Evolutionary conservation across 75 land plant species (phyloP).

Genomic region (Picea sitchensis): DNA sequence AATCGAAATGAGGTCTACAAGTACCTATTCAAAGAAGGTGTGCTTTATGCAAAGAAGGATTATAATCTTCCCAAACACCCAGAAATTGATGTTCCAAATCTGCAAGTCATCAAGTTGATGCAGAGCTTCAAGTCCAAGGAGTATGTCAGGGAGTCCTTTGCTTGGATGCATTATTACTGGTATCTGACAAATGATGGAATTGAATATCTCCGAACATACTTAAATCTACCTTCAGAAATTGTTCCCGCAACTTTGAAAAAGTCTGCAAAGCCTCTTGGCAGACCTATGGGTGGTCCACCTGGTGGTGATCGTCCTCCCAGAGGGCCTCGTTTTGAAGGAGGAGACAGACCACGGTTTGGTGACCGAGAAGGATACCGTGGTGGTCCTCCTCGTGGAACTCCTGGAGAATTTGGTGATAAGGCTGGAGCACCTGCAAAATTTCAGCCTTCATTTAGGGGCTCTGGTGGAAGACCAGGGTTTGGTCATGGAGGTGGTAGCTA

Average conservation of each 20-base stretch:
- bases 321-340: constrained; percentile 42
- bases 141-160: constrained; percentile 49
- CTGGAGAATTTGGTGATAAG: constrained; percentile 40
- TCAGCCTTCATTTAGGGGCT: constrained; percentile 40
- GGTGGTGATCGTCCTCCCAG: constrained; percentile 39
- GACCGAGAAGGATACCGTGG: constrained; percentile 53
- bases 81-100: constrained; percentile 47
- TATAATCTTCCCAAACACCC: constrained; percentile 50
- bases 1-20: constrained; percentile 51
- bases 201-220: constrained; percentile 35
- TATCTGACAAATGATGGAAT: constrained; percentile 56
- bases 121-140: constrained; percentile 56
- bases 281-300: constrained; percentile 42
- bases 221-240: constrained; percentile 48
- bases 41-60: constrained; percentile 52
- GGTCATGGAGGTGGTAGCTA: too few relatives aligned
- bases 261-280: constrained; percentile 39
- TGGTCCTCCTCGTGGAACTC: constrained; percentile 27
- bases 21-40: constrained; percentile 57
- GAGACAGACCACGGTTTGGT: constrained; percentile 48
- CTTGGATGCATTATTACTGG: constrained; percentile 56
- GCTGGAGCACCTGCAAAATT: constrained; percentile 42
- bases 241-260: constrained; percentile 54
- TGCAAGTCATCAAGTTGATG: constrained; percentile 53
- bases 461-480: too few relatives aligned